Evolutionary conservation across 2,329 filamentous ascomycete species (phyloP).

Genomic region (Sphaerulina vaccinii): DNA sequence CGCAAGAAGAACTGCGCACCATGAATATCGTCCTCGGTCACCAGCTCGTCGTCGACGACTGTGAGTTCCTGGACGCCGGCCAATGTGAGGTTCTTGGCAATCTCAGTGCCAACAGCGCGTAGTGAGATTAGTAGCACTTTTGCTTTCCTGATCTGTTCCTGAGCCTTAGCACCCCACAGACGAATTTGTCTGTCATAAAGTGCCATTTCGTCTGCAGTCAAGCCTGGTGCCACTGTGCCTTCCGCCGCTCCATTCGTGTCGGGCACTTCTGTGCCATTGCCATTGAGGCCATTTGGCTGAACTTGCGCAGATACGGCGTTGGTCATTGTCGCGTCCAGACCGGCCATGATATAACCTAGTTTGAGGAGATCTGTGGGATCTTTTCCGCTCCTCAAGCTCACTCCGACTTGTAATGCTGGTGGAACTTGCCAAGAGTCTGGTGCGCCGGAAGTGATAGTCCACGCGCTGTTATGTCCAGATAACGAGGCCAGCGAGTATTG

Average conservation of each 20-base stretch:
- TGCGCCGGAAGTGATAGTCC: background rate
- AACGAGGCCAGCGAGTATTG: background rate
- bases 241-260: constrained; percentile 21
- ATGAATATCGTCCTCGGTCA: constrained; percentile 72
- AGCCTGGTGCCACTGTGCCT: constrained; percentile 28
- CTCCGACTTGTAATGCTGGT: background rate
- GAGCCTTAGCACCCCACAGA: constrained; percentile 93
- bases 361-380: background rate
- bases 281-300: constrained; percentile 15
- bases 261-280: constrained; percentile 11
- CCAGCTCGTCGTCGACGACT: constrained; percentile 73
- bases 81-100: constrained; percentile 95
- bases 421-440: background rate
- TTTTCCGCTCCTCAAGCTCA: too few species aligned
- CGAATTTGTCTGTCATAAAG: constrained; percentile 97
- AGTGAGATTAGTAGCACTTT: constrained; percentile 87
- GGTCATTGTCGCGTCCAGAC: constrained; percentile 1
- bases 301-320: constrained; percentile 1
- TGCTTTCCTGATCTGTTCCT: constrained; percentile 81
- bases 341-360: background rate
- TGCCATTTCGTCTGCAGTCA: constrained; percentile 78
- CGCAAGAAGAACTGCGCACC: constrained; percentile 69
- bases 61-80: constrained; percentile 90
- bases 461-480: background rate
- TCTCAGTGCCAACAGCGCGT: constrained; percentile 85